These are phyloP conservation scores for Hanseniaspora sp. DNA, from an alignment of 1,139 yeast genomes.

Conservation along the genomic window DNA sequence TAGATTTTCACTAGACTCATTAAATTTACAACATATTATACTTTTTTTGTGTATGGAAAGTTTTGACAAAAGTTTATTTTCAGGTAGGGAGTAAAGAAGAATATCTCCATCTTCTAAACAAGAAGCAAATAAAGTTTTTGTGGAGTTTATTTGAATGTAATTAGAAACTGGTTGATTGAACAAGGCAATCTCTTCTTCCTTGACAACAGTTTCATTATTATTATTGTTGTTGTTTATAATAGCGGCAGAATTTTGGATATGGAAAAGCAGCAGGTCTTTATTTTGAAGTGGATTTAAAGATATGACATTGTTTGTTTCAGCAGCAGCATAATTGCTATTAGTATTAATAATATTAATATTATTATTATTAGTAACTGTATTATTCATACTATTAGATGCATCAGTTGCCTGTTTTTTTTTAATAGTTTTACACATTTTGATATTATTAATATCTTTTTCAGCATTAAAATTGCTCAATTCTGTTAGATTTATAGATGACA, in stretches of 20 bases:
- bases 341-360: too few relatives aligned
- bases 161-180: conserved; percentile 11
- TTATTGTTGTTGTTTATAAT: not conserved
- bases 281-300: conserved; percentile 3
- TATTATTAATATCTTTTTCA: not conserved
- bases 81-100: conserved; percentile 3
- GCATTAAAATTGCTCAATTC: not conserved
- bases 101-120: conserved; percentile 5
- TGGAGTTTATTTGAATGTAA: not conserved
- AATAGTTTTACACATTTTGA: conserved; percentile 13
- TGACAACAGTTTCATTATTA: not conserved
- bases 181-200: conserved; percentile 12
- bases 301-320: not conserved
- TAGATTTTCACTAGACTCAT: not conserved
- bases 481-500: not conserved
- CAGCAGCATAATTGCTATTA: too few relatives aligned
- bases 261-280: conserved; percentile 11
- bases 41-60: conserved; percentile 7
- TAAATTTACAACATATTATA: conserved; percentile 7
- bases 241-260: conserved; percentile 8
- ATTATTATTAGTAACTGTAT: not conserved
- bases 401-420: not conserved
- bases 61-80: conserved; percentile 5
- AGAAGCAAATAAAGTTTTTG: conserved; percentile 1
- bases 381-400: not conserved